These are phyloP conservation scores for Pseudisothecium myosuroides DNA, from an alignment of 225 moss, liverwort and hornwort species.

Conservation along the genomic window DNA sequence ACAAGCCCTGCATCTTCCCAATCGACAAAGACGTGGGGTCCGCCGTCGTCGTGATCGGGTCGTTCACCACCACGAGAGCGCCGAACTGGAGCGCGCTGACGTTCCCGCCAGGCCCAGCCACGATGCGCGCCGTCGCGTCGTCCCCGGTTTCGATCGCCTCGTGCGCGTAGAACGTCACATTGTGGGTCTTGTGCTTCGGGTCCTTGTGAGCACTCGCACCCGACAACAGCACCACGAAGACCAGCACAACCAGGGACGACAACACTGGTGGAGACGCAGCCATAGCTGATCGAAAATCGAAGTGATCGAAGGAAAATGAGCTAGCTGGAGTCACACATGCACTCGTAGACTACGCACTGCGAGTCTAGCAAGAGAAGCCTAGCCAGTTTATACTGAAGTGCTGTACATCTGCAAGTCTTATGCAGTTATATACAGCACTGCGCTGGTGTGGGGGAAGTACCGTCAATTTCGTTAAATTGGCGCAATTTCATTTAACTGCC, in stretches of 20 bases:
- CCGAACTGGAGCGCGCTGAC: neutral
- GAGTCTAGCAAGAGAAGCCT: neutral
- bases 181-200: neutral
- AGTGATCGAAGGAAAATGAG: neutral
- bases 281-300: neutral
- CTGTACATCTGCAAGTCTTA: neutral
- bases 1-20: neutral
- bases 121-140: neutral
- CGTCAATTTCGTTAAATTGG: neutral
- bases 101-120: neutral
- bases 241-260: neutral
- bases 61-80: neutral
- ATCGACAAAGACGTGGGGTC: neutral
- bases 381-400: neutral
- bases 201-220: neutral
- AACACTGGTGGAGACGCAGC: neutral
- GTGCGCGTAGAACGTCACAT: neutral
- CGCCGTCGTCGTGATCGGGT: neutral
- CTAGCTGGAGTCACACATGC: neutral
- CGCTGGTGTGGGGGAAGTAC: neutral
- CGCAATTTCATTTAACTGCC: neutral
- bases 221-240: neutral
- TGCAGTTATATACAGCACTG: neutral
- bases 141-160: neutral
- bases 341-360: neutral